These are phyloP conservation scores for Porogramme epimiltina DNA, from an alignment of 1,284 basidiomycete species.

Conservation along the genomic window DNA sequence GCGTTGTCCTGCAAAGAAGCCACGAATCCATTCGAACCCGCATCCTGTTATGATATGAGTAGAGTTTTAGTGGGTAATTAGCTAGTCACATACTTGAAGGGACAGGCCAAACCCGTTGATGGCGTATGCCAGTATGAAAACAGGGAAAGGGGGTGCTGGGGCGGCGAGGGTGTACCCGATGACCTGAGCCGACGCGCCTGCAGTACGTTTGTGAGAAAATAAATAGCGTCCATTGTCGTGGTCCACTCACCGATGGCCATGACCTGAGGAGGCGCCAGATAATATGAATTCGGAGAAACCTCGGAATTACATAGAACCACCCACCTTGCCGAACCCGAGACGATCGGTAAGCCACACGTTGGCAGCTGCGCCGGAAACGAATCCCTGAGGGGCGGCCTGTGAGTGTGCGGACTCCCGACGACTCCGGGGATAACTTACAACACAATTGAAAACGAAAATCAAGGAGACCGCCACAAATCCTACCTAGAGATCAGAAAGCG, in stretches of 20 bases:
- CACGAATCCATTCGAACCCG: conserved; percentile 59
- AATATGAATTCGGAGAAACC: background rate
- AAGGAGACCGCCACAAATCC: conserved; percentile 50
- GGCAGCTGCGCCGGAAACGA: conserved; percentile 45
- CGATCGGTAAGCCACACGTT: conserved; percentile 55
- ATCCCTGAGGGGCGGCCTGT: conserved; percentile 38
- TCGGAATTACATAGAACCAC: conserved; percentile 6
- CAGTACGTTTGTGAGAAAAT: too few species aligned
- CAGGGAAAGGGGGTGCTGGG: conserved; percentile 66
- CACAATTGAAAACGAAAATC: conserved; percentile 57
- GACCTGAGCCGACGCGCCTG: conserved; percentile 37
- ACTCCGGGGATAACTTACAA: conserved; percentile 37
- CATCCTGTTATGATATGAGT: conserved; percentile 37
- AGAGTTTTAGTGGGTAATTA: background rate
- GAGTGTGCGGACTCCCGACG: background rate
- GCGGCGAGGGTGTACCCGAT: conserved; percentile 59
- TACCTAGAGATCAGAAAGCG: conserved; percentile 30
- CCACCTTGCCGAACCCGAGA: conserved; percentile 59
- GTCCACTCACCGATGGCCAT: conserved; percentile 32
- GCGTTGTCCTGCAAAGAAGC: conserved; percentile 47
- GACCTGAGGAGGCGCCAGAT: conserved; percentile 19
- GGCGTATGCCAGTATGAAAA: conserved; percentile 58
- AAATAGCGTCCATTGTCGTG: background rate
- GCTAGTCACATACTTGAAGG: conserved; percentile 15
- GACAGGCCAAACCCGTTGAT: conserved; percentile 62